Conservation (phyloP, 768 basidiomycete species). For the Hirschioporus abietinus region DNA sequence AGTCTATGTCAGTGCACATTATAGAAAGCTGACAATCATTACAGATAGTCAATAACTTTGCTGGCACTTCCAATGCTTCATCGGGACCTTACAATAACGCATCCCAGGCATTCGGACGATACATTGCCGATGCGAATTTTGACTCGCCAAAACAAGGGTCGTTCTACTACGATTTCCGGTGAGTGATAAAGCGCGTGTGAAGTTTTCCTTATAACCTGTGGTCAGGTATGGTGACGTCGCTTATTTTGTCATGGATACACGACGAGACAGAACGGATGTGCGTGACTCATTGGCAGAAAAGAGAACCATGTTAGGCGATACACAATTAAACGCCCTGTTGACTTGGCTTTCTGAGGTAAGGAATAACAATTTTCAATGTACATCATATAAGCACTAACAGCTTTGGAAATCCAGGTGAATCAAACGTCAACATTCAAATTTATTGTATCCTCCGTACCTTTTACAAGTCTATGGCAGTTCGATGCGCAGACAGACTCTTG, state of each 20-base stretch:
- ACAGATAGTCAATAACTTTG: constrained; percentile 63
- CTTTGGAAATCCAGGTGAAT: constrained; percentile 45
- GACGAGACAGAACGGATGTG: constrained; percentile 47
- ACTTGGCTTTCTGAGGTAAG: constrained; percentile 56
- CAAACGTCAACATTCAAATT: constrained; percentile 73
- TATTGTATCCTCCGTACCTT: constrained; percentile 66
- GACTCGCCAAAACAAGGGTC: constrained; percentile 39
- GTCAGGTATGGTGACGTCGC: constrained; percentile 57
- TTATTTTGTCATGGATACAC: constrained; percentile 76
- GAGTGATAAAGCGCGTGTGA: neutral
- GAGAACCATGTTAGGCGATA: constrained; percentile 64
- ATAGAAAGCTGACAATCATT: too few species aligned
- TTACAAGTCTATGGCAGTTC: constrained; percentile 65
- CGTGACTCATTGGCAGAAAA: constrained; percentile 32
- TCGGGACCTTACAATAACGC: constrained; percentile 54
- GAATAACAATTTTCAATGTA: neutral
- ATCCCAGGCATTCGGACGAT: constrained; percentile 51
- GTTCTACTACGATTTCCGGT: constrained; percentile 53
- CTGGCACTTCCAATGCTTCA: constrained; percentile 50
- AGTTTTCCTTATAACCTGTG: neutral
- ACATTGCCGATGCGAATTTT: constrained; percentile 61
- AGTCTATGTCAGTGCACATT: neutral
- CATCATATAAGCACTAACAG: neutral
- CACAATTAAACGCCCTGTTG: constrained; percentile 54
- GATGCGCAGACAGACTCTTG: constrained; percentile 64